A percentile compares a stretch with the other conserved stretches of the same genome.
Conservation (phyloP, 1,284 basidiomycete genomes). For the Ustilago nuda region DNA sequence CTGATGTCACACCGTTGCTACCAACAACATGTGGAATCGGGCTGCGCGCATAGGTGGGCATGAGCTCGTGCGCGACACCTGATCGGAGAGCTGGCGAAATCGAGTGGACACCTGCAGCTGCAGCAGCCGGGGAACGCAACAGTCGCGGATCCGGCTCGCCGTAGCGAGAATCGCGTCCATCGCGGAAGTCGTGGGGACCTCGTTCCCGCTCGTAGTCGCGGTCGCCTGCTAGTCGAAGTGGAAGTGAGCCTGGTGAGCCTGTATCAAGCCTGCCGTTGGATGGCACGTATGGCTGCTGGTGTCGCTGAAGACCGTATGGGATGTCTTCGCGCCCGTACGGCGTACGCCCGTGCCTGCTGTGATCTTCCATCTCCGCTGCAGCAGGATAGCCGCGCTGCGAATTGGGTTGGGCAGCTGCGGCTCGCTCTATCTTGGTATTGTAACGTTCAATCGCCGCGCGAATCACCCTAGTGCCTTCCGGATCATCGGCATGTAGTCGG, state of each 20-base stretch:
- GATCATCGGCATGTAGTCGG: conserved; percentile 56
- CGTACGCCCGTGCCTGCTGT: conserved; percentile 4
- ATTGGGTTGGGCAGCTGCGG: conserved; percentile 3
- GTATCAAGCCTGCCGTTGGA: conserved; percentile 27
- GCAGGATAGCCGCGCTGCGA: conserved; percentile 15
- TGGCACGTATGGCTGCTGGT: conserved; percentile 26
- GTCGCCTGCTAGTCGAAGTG: conserved; percentile 22
- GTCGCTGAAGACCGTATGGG: conserved; percentile 25
- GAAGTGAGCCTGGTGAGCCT: conserved; percentile 24
- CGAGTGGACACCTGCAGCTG: conserved; percentile 8
- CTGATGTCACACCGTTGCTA: conserved; percentile 19
- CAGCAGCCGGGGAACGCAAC: conserved; percentile 23
- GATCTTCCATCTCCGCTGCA: conserved; percentile 15
- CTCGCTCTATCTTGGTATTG: conserved; percentile 25
- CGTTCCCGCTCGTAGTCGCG: conserved; percentile 35
- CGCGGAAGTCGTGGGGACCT: conserved; percentile 17
- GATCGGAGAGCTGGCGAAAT: conserved; percentile 28
- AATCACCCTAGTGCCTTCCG: conserved; percentile 58
- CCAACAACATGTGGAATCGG: conserved; percentile 8
- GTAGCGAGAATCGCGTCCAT: conserved; percentile 20
- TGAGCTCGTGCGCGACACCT: conserved; percentile 20
- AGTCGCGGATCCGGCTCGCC: conserved; percentile 19
- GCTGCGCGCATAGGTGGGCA: conserved; percentile 30
- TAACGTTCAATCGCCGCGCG: conserved; percentile 34
- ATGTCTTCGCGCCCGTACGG: conserved; percentile 20